Evolutionary conservation across 768 basidiomycete genomes (phyloP), one percentile per base, ranked within the genome.

Genomic region (Hortiboletus flavorubellus): DNA sequence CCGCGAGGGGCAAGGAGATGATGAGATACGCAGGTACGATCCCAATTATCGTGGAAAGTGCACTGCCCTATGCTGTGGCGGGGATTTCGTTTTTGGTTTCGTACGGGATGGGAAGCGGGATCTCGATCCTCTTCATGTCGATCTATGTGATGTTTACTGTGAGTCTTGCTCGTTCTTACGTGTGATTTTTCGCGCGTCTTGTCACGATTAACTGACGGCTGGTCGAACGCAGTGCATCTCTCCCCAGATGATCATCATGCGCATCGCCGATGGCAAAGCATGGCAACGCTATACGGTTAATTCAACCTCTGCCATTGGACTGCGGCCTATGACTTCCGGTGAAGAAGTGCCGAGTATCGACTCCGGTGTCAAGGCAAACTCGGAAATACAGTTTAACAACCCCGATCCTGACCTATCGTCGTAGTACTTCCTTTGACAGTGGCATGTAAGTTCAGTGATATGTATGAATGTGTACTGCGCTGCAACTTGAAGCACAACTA

Each of bases 101-200:
- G 42, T 49, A 37, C 14, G 60, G 54, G 18, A 18, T 48, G 23
- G 30, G 21, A 7, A 57, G 54, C 26, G n/a, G 34, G 37, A 34
- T 46, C 39, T 56, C 39, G 8, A 38, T 47, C 14, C 30, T 53
- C 12, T 61, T 61, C 15, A 31, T 52, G 26, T 46, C 59, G 3
- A 49, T 60, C 0, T 59, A 59, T 23, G 39, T 38, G 4, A 51
- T 60, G 60, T 56, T 61, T 12, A 56, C 51, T 9, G 54, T 61
- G 26, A 18, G 59, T 51, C 2, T 23, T 43, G n/a, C 8, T 39
- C 38, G 8, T 7, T 40, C 39, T n/a, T 10, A 4, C 5, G 18
- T 9, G 16, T 18, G n/a, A 8, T 40, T 40, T 39, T 18, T 18
- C 18, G 4, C n/a, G 39, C 9, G 38, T 40, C 21, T n/a, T n/a